phyloP scores from a whole-genome alignment of 495 filamentous ascomycete species.

The Ramalina intermedia region DNA sequence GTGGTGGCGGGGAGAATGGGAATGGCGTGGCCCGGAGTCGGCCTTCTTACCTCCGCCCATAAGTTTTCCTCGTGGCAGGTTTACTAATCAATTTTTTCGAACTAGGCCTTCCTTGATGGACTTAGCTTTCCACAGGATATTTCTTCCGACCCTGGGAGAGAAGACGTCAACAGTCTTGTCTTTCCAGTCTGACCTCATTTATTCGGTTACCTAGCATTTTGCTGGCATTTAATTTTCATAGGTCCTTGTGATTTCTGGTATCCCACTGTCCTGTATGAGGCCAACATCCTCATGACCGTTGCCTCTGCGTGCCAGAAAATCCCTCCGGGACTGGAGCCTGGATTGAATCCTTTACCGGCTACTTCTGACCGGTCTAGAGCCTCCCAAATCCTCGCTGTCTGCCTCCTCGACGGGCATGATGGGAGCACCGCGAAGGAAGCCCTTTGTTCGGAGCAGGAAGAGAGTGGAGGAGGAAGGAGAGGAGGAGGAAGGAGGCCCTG shows the following conservation, averaged over 20 bases:
- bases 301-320: not conserved
- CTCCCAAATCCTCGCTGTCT: not conserved
- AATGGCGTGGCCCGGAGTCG: too few species aligned
- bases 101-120: not conserved
- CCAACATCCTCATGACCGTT: too few species aligned
- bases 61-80: too few species aligned
- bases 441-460: constrained; percentile 61
- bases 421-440: constrained; percentile 51
- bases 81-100: too few species aligned
- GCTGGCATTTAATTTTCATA: too few species aligned
- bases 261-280: too few species aligned
- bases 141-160: too few species aligned
- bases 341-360: not conserved
- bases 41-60: too few species aligned
- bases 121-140: not conserved
- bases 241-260: too few species aligned
- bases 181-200: not conserved
- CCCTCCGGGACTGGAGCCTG: constrained; percentile 1
- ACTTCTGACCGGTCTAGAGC: not conserved
- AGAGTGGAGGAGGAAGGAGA: constrained; percentile 66
- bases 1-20: too few species aligned
- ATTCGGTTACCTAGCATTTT: not conserved
- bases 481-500: constrained; percentile 51
- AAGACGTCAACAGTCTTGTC: constrained; percentile 2
- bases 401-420: constrained; percentile 22